These are phyloP conservation scores for Chenopodium berlandieri DNA, from an alignment of 148 eudicot species.

Conservation along the genomic window DNA sequence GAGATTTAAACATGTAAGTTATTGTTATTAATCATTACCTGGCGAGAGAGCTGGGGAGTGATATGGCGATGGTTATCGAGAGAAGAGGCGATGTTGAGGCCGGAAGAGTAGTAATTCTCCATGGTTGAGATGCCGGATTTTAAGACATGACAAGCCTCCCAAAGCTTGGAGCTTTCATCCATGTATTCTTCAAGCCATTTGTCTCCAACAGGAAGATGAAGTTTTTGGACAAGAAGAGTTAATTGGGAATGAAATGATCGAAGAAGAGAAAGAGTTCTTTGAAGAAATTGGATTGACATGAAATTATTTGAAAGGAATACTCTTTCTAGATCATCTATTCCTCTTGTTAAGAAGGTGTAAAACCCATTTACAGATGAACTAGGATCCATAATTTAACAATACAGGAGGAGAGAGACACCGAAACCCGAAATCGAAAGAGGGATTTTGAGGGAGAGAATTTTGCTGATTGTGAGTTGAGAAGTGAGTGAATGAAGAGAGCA, in stretches of 20 bases:
- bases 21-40: conserved; percentile 29
- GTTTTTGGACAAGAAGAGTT: conserved; percentile 57
- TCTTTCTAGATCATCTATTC: conserved; percentile 66
- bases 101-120: conserved; percentile 59
- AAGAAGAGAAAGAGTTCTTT: conserved; percentile 50
- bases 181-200: conserved; percentile 82
- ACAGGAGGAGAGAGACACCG: not conserved
- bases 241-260: conserved; percentile 62
- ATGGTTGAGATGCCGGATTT: conserved; percentile 50
- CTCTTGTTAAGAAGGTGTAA: conserved; percentile 60
- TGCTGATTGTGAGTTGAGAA: too few relatives aligned
- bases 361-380: conserved; percentile 67
- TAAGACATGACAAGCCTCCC: conserved; percentile 64
- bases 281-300: conserved; percentile 70
- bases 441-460: not conserved
- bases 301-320: conserved; percentile 52
- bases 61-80: conserved; percentile 46
- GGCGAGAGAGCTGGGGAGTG: conserved; percentile 53
- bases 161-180: conserved; percentile 71
- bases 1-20: too few relatives aligned
- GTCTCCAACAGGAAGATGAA: conserved; percentile 63
- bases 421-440: not conserved
- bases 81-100: conserved; percentile 46
- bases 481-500: conserved; percentile 1
- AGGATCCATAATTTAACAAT: conserved; percentile 37